phyloP scores from a whole-genome alignment of 148 eudicot genomes.

The Nepenthes gracilis region DNA sequence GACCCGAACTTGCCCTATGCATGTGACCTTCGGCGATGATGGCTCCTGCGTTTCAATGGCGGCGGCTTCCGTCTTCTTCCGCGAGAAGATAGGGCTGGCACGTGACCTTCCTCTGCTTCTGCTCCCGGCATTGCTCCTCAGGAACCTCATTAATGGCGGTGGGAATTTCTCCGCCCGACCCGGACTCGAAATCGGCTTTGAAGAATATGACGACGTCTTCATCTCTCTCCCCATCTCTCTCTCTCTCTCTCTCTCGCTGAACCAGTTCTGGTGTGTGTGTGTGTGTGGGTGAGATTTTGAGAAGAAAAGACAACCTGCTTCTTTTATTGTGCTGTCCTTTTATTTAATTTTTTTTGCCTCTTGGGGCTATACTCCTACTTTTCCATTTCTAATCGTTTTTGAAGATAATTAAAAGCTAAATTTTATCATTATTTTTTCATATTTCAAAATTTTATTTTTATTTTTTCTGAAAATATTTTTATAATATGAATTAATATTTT shows the following conservation, averaged over 20 bases:
- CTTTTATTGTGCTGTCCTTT: too few species aligned
- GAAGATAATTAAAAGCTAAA: too few species aligned
- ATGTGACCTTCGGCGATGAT: conserved; percentile 87
- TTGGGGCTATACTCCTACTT: too few species aligned
- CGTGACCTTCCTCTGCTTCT: conserved; percentile 42
- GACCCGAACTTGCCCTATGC: conserved; percentile 81
- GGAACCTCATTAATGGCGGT: conserved; percentile 70
- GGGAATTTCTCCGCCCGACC: conserved; percentile 62
- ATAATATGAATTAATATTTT: too few species aligned
- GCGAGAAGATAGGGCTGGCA: conserved; percentile 40
- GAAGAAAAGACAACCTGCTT: too few species aligned
- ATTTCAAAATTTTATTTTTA: too few species aligned
- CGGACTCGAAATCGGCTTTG: conserved; percentile 71
- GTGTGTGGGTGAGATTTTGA: too few species aligned
- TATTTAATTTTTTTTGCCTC: too few species aligned
- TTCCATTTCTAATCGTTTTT: too few species aligned
- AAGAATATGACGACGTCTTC: conserved; percentile 3
- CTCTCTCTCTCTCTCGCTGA: background rate
- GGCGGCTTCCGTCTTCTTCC: conserved; percentile 14
- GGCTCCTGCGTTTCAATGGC: conserved; percentile 48
- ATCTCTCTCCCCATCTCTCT: background rate
- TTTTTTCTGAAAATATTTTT: too few species aligned
- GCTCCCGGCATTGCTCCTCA: conserved; percentile 41
- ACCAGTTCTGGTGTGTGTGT: too few species aligned
- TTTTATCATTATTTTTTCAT: too few species aligned